These are phyloP conservation scores for Pezicula neosporulosa DNA, from an alignment of 2,329 filamentous ascomycete genomes.

Conservation along the genomic window DNA sequence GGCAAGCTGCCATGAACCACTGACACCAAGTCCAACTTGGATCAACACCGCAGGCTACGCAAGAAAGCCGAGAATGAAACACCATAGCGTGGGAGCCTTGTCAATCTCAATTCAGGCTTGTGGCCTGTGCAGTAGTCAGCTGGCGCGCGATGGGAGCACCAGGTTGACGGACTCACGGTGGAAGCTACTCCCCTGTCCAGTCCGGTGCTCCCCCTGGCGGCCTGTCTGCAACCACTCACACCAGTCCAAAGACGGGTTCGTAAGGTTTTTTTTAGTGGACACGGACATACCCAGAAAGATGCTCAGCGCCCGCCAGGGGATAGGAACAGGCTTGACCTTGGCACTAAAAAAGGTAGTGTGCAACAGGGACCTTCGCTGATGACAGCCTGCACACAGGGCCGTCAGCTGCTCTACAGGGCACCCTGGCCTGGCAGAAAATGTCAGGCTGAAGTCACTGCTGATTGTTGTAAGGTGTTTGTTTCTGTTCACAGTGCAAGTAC, in stretches of 20 bases:
- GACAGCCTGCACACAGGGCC: too few relatives aligned
- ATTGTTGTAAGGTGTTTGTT: too few relatives aligned
- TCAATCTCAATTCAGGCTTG: constrained; percentile 5
- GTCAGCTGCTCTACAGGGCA: neutral
- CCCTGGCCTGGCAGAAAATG: constrained; percentile 1
- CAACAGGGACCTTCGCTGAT: neutral
- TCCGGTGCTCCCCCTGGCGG: neutral
- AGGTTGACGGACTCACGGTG: neutral
- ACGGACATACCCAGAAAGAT: neutral
- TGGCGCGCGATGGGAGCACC: neutral
- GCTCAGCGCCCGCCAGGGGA: neutral
- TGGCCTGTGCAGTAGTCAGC: constrained; percentile 3
- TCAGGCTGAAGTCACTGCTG: neutral
- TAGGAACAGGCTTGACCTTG: neutral
- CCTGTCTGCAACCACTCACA: neutral
- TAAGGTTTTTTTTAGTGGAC: neutral
- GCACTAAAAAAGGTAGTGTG: neutral
- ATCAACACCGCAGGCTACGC: constrained; percentile 8
- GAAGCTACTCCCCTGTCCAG: neutral
- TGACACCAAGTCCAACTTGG: constrained; percentile 8
- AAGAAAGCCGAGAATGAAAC: constrained; percentile 27
- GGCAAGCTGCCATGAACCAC: constrained; percentile 7
- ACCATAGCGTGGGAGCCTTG: constrained; percentile 28
- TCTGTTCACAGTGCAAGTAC: too few relatives aligned
- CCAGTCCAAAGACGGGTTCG: neutral